Base-by-base conservation (phyloP, 176 grass and related monocot genomes). In the Panicum miliaceum region DNA sequence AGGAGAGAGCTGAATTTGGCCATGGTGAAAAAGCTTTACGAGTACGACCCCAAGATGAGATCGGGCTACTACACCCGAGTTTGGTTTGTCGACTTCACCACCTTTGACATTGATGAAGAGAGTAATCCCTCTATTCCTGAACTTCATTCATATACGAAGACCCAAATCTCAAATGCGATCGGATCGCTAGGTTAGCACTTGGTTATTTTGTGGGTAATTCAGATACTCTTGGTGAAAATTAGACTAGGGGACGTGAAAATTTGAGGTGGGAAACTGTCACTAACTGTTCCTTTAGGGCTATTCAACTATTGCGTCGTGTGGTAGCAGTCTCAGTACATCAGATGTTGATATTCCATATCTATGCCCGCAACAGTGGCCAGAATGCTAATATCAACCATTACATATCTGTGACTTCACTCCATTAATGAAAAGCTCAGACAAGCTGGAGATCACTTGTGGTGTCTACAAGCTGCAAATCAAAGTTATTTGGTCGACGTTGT, bases 61-160 rank as follows among this genome's bases (percentile, higher is more conserved):
- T 14, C 3, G 0, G 22, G 36, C 51, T 67, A 0, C 48, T 85
- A 58, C 83, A 85, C 7, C 25, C 73, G 27, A 32, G 20, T 59
- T 57, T 69, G 63, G 64, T 78, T 60, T 3, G 5, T 57, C 42
- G 50, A 70, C 37, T 29, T 57, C 83, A 23, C 0, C 64, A 77
- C 10, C 3, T 59, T 83, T 20, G 45, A 83, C 29, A 32, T 64
- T 36, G 81, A 83, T 50, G 71, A 75, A 65, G 82, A 84, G 58
- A 84, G 82, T 84, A 83, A 76, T n/a, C 20, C 52, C 32, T 58
- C 20, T 8, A 22, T 13, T 53, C 29, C 29, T 37, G 18, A 54
- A 1, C 71, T 54, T 20, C 46, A 52, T 50, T 50, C 25, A 0
- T 68, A 22, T 40, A 3, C 16, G 32, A 36, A 66, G 62, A 64